Percentiles rank a stretch among this genome's conserved stretches.
Evolutionary conservation across 2,329 filamentous ascomycete genomes (phyloP).

Genomic region (Penicillium olsonii): DNA sequence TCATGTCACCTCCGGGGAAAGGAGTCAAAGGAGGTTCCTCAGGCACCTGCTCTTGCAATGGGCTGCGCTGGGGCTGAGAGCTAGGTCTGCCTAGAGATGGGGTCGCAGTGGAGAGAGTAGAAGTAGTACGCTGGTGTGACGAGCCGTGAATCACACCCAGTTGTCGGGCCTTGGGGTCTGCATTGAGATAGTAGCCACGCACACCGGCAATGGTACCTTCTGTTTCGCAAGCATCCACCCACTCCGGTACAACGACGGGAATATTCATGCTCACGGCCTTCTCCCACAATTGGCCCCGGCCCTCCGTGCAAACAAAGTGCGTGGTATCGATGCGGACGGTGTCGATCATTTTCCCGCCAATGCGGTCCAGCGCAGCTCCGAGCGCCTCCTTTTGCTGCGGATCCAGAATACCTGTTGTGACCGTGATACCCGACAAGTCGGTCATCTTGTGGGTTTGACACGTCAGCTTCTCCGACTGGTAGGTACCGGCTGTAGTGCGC

Average conservation of each 20-base stretch:
- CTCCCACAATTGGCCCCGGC: conserved; percentile 86
- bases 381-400: conserved; percentile 71
- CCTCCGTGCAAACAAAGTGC: conserved; percentile 96
- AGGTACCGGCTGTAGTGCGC: conserved; percentile 86
- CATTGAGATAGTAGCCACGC: conserved; percentile 93
- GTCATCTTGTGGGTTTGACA: conserved; percentile 99
- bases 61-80: conserved; percentile 22
- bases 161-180: conserved; percentile 66
- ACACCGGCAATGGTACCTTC: conserved; percentile 92
- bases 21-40: conserved; percentile 35
- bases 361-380: conserved; percentile 74
- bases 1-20: conserved; percentile 35
- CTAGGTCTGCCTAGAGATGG: conserved; percentile 27
- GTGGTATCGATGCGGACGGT: conserved; percentile 94
- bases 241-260: conserved; percentile 92
- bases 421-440: conserved; percentile 90
- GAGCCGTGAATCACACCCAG: conserved; percentile 40
- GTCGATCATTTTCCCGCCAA: conserved; percentile 90
- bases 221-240: conserved; percentile 94
- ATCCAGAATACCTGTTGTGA: conserved; percentile 86
- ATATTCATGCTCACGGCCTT: conserved; percentile 98
- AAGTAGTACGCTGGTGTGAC: conserved; percentile 36
- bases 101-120: conserved; percentile 30
- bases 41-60: conserved; percentile 24
- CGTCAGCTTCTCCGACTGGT: conserved; percentile 75